Base-by-base conservation (phyloP, 345 rosid genomes). In the Brassica juncea region DNA sequence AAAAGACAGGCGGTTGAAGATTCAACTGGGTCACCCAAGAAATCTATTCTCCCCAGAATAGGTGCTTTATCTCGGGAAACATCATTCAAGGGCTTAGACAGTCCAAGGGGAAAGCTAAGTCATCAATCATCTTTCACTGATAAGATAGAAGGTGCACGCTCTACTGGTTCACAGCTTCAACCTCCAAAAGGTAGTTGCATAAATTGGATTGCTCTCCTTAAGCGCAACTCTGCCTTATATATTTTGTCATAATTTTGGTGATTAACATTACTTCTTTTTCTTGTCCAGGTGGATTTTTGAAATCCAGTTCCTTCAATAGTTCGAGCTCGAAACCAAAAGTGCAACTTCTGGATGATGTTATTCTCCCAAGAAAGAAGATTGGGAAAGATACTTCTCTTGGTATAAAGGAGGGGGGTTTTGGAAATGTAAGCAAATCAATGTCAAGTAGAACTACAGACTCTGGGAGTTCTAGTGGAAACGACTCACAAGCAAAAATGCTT, bases 291-390 rank as follows among this genome's bases (percentile, higher is more conserved):
- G 66, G 85, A 71, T 85, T 90, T 30, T 78, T 85, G 69, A 96
- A 90, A 87, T 90, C 98, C 77, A 88, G 83, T 70, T 96, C 97
- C 28, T 96, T 89, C 84, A 92, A 74, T 82, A 74, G 82, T 52
- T 72, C 79, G 9, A 87, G 74, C 85, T 81, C 84, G 55, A 90
- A 87, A 83, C 83, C 89, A 4, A 96, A 89, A 85, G 86, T 87
- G 84, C 89, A 86, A 86, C 87, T 80, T 77, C 85, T 83, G 27
- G 92, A 91, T 78, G 97, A 89, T 81, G 85, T 74, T 77, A 39
- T 85, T 80, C 81, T 81, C 80, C 92, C 80, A 71, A 89, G 89
- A 83, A 89, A 77, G 72, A 93, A 81, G 85, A 81, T 80, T 37
- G 66, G 63, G 39, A 87, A 88, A 82, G 88, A 87, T 79, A 37